Evolutionary conservation across 768 basidiomycete species (phyloP).

Genomic region (Nidularia pulvinata): DNA sequence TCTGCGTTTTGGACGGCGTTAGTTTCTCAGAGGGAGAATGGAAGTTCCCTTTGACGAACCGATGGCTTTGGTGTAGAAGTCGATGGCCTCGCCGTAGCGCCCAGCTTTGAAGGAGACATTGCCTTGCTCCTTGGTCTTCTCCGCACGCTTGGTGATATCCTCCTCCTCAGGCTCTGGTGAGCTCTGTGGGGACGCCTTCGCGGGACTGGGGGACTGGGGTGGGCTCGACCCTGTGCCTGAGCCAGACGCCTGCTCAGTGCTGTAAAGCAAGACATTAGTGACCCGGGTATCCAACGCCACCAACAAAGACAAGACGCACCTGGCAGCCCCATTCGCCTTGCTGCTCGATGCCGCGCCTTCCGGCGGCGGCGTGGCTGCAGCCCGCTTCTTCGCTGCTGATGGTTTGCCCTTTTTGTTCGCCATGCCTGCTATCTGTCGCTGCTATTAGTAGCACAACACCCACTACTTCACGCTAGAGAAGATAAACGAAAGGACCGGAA

Average conservation of each 20-base stretch:
- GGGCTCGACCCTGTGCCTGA: conserved; percentile 14
- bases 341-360: neutral
- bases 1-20: conserved; percentile 28
- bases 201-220: conserved; percentile 8
- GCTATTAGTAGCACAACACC: too few species aligned
- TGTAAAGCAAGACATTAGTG: neutral
- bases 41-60: conserved; percentile 30
- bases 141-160: conserved; percentile 47
- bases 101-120: conserved; percentile 74
- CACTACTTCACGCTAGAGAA: too few species aligned
- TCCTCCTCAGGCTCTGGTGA: conserved; percentile 21
- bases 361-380: neutral
- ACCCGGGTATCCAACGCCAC: neutral
- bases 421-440: neutral
- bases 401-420: conserved; percentile 5
- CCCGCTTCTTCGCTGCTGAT: conserved; percentile 10
- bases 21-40: conserved; percentile 2
- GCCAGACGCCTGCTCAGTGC: conserved; percentile 4
- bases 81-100: conserved; percentile 67
- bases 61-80: conserved; percentile 76
- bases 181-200: conserved; percentile 12
- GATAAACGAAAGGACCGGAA: too few species aligned
- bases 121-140: conserved; percentile 72
- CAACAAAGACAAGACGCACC: conserved; percentile 5
- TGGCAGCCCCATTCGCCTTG: neutral